A percentile compares a stretch with the other conserved stretches of the same genome.
Conservation (phyloP, 371 early-diverging fungal species). For the Sporodiniella umbellata region DNA sequence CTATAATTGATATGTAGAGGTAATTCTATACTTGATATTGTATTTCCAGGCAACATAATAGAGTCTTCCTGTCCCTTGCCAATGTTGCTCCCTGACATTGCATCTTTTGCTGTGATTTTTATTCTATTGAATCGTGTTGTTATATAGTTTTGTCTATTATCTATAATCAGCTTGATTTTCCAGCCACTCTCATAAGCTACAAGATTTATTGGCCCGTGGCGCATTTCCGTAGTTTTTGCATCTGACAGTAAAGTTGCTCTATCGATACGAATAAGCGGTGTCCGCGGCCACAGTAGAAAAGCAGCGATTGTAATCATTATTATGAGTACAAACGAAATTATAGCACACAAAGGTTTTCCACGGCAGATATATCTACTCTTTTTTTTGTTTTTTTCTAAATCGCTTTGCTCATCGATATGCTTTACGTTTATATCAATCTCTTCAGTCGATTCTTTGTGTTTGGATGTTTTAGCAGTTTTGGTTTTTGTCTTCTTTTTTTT, state of each 20-base stretch:
- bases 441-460: background rate
- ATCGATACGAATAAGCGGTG: conserved; percentile 30
- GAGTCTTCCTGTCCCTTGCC: conserved; percentile 18
- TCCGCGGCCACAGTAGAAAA: conserved; percentile 29
- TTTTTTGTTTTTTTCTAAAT: background rate
- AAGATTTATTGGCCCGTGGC: conserved; percentile 15
- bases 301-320: conserved; percentile 10
- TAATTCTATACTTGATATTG: conserved; percentile 19
- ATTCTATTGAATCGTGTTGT: conserved; percentile 21
- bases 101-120: conserved; percentile 23
- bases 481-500: background rate
- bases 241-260: conserved; percentile 18
- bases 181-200: conserved; percentile 28
- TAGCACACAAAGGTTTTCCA: conserved; percentile 14
- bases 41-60: conserved; percentile 9
- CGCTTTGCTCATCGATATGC: background rate
- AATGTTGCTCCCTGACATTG: conserved; percentile 26
- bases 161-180: conserved; percentile 23
- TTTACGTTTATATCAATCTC: background rate
- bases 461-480: background rate
- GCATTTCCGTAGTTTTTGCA: conserved; percentile 16
- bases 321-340: conserved; percentile 14
- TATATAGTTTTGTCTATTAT: conserved; percentile 29
- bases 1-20: background rate
- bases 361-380: background rate